Conservation (phyloP, 371 early-diverging fungal genomes). For the Thermomucor indicae-seudaticae region DNA sequence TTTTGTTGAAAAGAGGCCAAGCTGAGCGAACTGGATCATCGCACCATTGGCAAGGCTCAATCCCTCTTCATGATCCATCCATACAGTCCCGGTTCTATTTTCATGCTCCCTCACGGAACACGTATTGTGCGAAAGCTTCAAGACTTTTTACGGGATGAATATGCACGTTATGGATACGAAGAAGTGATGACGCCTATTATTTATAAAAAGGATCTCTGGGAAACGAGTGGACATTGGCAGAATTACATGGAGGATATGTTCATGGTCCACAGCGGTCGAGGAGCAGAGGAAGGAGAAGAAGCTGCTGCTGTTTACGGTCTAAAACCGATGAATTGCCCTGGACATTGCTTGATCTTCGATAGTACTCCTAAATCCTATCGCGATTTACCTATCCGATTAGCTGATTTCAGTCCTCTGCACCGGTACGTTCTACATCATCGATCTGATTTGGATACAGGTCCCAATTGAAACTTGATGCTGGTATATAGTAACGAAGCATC, state of each 20-base stretch:
- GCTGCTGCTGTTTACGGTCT: conserved; percentile 74
- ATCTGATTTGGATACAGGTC: not conserved
- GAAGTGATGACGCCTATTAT: conserved; percentile 98
- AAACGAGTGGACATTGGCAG: conserved; percentile 92
- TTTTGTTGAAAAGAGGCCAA: conserved; percentile 23
- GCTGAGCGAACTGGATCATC: conserved; percentile 77
- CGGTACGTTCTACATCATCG: conserved; percentile 34
- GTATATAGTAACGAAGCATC: conserved; percentile 90
- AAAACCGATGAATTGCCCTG: conserved; percentile 99
- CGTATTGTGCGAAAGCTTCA: conserved; percentile 80
- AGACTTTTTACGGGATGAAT: conserved; percentile 68
- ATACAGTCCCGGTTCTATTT: conserved; percentile 88
- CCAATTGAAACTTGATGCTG: conserved; percentile 3
- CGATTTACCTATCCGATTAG: conserved; percentile 89
- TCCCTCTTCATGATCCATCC: conserved; percentile 76
- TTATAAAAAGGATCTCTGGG: conserved; percentile 94
- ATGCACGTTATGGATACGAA: conserved; percentile 84
- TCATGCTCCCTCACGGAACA: conserved; percentile 94
- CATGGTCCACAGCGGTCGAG: conserved; percentile 51
- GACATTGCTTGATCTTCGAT: conserved; percentile 92
- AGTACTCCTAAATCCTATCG: conserved; percentile 81
- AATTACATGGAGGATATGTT: conserved; percentile 86
- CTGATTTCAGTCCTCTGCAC: conserved; percentile 96
- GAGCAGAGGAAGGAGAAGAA: conserved; percentile 40
- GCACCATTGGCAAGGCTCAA: conserved; percentile 85